These are phyloP conservation scores for Pythium dissimile DNA, from an alignment of 352 stramenopile genomes.

Conservation along the genomic window DNA sequence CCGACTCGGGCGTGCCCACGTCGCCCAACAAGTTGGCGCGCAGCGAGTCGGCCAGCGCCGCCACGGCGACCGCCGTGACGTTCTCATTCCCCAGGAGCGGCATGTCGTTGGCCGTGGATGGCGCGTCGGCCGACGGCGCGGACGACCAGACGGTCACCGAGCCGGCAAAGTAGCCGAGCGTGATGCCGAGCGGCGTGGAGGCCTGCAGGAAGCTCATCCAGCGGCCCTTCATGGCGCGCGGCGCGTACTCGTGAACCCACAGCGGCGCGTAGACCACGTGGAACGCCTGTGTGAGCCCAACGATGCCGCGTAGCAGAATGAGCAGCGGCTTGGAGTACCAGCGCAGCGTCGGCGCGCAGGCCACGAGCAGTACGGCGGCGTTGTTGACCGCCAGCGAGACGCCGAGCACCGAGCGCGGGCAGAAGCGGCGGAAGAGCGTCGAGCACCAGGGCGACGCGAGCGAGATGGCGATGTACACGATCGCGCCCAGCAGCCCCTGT, in stretches of 20 bases:
- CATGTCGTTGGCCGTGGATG: slow-evolving; percentile 14
- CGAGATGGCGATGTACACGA: slow-evolving; percentile 85
- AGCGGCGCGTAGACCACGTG: slow-evolving; percentile 83
- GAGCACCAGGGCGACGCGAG: slow-evolving; percentile 74
- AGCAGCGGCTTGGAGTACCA: slow-evolving; percentile 79
- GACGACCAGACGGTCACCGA: slow-evolving; percentile 67
- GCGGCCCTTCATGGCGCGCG: slow-evolving; percentile 48
- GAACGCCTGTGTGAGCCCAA: slow-evolving; percentile 79
- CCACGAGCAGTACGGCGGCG: slow-evolving; percentile 65
- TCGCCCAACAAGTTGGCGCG: slow-evolving; percentile 33
- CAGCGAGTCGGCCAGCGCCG: slow-evolving; percentile 10
- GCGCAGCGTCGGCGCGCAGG: slow-evolving; percentile 48
- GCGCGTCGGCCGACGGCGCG: slow-evolving; percentile 8
- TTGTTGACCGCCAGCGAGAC: slow-evolving; percentile 78
- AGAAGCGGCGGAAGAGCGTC: slow-evolving; percentile 79
- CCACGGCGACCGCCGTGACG: slow-evolving; percentile 20
- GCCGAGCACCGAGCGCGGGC: slow-evolving; percentile 59
- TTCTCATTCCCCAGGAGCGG: slow-evolving; percentile 20
- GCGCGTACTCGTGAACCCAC: slow-evolving; percentile 86
- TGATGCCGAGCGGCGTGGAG: slow-evolving; percentile 70
- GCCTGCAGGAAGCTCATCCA: slow-evolving; percentile 89
- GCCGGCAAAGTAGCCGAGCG: slow-evolving; percentile 70
- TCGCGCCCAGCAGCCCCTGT: slow-evolving; percentile 73
- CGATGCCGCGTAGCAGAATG: slow-evolving; percentile 62
- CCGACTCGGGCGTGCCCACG: slow-evolving; percentile 29